Evolutionary conservation across 495 filamentous ascomycete genomes (phyloP).

Genomic region (Aspergillus heteromorphus): DNA sequence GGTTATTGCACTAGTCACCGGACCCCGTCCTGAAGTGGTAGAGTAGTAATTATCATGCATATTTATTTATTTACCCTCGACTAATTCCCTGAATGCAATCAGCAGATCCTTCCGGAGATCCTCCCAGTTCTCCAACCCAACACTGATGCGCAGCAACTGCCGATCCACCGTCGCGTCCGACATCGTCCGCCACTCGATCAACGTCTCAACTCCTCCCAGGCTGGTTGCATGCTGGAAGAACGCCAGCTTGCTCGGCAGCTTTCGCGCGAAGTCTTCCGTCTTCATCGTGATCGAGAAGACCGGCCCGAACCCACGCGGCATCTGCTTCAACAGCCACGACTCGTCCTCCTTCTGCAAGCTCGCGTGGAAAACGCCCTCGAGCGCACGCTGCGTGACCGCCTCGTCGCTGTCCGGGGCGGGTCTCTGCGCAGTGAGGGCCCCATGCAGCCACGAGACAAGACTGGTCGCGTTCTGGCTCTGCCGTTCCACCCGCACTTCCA

Average conservation of each 20-base stretch:
- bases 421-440: constrained; percentile 31
- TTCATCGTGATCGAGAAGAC: constrained; percentile 75
- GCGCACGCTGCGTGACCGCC: constrained; percentile 43
- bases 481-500: constrained; percentile 73
- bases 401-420: constrained; percentile 29
- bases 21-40: too few species aligned
- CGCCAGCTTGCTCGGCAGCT: constrained; percentile 67
- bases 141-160: constrained; percentile 70
- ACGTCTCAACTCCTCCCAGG: constrained; percentile 85
- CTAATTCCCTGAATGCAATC: constrained; percentile 50
- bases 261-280: constrained; percentile 52
- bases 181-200: constrained; percentile 74
- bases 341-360: constrained; percentile 62
- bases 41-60: too few species aligned
- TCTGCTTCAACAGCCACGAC: constrained; percentile 76
- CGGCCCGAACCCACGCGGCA: constrained; percentile 86
- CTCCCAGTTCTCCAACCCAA: constrained; percentile 83
- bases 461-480: constrained; percentile 63
- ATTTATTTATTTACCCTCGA: constrained; percentile 10
- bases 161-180: constrained; percentile 68
- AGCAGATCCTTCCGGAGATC: constrained; percentile 76
- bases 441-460: constrained; percentile 67
- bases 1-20: too few species aligned
- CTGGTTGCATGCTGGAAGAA: constrained; percentile 95
- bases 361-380: constrained; percentile 66